phyloP scores from a whole-genome alignment of 768 basidiomycete species.

The Crepidotus variabilis region DNA sequence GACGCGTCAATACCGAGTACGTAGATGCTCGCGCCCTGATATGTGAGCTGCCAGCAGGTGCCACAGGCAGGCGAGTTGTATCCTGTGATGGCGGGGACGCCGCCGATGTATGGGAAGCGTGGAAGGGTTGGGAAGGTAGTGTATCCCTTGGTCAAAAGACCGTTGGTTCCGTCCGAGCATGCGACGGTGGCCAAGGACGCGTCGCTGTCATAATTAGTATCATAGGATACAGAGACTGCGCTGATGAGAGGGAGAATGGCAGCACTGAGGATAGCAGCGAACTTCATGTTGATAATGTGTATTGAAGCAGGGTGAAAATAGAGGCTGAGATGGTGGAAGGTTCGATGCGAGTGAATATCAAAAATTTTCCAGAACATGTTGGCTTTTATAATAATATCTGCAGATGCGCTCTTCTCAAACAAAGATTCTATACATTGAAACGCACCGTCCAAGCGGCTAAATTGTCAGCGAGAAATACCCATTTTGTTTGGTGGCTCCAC shows the following conservation, averaged over 20 bases:
- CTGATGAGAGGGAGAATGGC: slow-evolving; percentile 19
- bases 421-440: too few relatives aligned
- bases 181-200: slow-evolving; percentile 39
- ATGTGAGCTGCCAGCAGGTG: slow-evolving; percentile 56
- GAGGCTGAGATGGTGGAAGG: too few relatives aligned
- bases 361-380: too few relatives aligned
- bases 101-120: slow-evolving; percentile 58
- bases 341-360: too few relatives aligned
- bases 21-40: slow-evolving; percentile 23
- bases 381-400: too few relatives aligned
- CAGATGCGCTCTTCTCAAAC: too few relatives aligned
- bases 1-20: slow-evolving; percentile 42
- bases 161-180: slow-evolving; percentile 48
- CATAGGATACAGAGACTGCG: slow-evolving; percentile 35
- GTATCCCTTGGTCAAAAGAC: slow-evolving; percentile 42
- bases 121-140: slow-evolving; percentile 50
- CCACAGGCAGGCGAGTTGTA: slow-evolving; percentile 55
- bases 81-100: slow-evolving; percentile 43
- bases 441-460: too few relatives aligned
- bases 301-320: background rate
- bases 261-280: slow-evolving; percentile 19
- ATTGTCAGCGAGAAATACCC: too few relatives aligned
- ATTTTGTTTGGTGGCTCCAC: too few relatives aligned
- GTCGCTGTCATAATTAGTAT: slow-evolving; percentile 43
- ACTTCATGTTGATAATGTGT: slow-evolving; percentile 26